Evolutionary conservation across 2,329 filamentous ascomycete species (phyloP).

Genomic region (Ceratocystiopsis minuta): DNA sequence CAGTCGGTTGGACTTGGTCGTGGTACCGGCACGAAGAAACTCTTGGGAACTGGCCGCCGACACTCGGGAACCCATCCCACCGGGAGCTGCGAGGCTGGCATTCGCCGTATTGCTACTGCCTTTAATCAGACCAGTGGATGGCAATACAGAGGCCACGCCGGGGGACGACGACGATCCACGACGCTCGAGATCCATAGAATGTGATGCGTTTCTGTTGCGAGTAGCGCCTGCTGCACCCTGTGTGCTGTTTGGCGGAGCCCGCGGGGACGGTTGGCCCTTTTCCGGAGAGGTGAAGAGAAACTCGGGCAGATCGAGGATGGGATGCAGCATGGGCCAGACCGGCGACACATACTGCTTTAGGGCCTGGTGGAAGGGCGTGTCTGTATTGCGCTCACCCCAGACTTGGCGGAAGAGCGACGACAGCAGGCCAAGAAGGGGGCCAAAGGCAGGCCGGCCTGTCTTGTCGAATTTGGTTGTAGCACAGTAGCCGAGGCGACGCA

Average conservation of each 20-base stretch:
- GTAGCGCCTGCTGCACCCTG: slow-evolving; percentile 6
- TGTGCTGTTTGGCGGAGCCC: no score
- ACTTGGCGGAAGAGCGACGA: slow-evolving; percentile 50
- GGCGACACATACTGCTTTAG: slow-evolving; percentile 45
- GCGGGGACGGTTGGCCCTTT: no score
- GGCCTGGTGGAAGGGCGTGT: slow-evolving; percentile 42
- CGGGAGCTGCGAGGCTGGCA: no score
- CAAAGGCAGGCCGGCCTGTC: slow-evolving; percentile 40
- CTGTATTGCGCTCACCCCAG: slow-evolving; percentile 47
- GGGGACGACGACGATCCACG: slow-evolving; percentile 21
- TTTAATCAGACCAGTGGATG: slow-evolving; percentile 13
- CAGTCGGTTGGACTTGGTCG: slow-evolving; percentile 51
- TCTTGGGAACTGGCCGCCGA: slow-evolving; percentile 27
- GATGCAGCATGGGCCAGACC: slow-evolving; percentile 46
- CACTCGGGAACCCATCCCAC: no score
- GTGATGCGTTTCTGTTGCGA: slow-evolving; percentile 13
- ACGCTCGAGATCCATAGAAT: slow-evolving; percentile 11
- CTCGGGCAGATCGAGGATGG: slow-evolving; percentile 44
- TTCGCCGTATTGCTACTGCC: no score
- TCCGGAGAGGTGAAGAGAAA: slow-evolving; percentile 34
- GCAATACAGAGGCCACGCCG: neutral
- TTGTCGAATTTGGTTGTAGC: slow-evolving; percentile 50
- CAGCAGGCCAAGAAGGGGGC: slow-evolving; percentile 44
- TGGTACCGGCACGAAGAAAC: slow-evolving; percentile 37
- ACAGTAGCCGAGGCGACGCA: slow-evolving; percentile 43